These are phyloP conservation scores for Plasmodium adleri DNA, from an alignment of 169 alveolate genomes.

Conservation along the genomic window DNA sequence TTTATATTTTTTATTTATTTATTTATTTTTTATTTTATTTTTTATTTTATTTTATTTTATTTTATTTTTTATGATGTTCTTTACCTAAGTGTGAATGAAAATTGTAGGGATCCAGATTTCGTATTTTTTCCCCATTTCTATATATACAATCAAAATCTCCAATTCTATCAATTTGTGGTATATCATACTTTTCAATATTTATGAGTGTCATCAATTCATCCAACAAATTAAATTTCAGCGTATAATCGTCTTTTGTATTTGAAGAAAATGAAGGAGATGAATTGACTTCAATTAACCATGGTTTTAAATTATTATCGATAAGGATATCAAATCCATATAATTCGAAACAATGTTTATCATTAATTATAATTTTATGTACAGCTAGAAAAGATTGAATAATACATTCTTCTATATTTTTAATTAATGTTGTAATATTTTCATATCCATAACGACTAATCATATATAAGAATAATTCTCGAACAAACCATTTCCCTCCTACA, in stretches of 20 bases:
- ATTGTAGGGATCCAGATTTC: slow-evolving; percentile 4
- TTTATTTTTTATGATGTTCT: background rate
- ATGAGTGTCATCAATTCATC: slow-evolving; percentile 93
- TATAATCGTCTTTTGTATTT: slow-evolving; percentile 92
- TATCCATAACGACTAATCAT: slow-evolving; percentile 63
- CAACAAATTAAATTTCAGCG: slow-evolving; percentile 89
- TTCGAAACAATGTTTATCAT: slow-evolving; percentile 92
- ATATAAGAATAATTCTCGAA: slow-evolving; percentile 84
- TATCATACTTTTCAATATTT: slow-evolving; percentile 90
- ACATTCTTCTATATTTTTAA: slow-evolving; percentile 92
- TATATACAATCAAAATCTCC: slow-evolving; percentile 73
- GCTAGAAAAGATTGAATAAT: slow-evolving; percentile 92
- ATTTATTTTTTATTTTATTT: too few species aligned
- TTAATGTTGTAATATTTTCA: slow-evolving; percentile 55
- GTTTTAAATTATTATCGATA: slow-evolving; percentile 92
- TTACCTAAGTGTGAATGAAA: slow-evolving; percentile 40
- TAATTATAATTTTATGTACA: slow-evolving; percentile 89
- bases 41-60: too few species aligned
- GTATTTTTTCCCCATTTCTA: slow-evolving; percentile 26
- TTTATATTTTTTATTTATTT: too few species aligned
- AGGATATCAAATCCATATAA: slow-evolving; percentile 96
- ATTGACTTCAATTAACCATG: slow-evolving; percentile 97
- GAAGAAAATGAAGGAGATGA: slow-evolving; percentile 94
- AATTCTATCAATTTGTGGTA: slow-evolving; percentile 26
- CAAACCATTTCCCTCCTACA: slow-evolving; percentile 92